These are phyloP conservation scores for Solanum corneliomulleri DNA, from an alignment of 257 asterid genomes.

Conservation along the genomic window DNA sequence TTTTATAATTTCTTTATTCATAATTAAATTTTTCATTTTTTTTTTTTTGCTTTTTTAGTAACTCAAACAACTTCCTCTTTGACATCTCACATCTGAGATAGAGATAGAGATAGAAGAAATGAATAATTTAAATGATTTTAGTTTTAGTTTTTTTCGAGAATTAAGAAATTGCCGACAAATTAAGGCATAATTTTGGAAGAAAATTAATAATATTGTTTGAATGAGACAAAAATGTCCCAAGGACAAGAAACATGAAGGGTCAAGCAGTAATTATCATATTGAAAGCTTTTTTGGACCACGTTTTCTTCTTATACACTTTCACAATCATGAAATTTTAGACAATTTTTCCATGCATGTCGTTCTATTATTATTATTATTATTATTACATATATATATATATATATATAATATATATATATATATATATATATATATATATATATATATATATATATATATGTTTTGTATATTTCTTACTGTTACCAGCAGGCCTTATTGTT, in stretches of 20 bases:
- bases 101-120: background rate
- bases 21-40: fast-evolving
- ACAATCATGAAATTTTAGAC: background rate
- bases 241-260: background rate
- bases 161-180: conserved; percentile 23
- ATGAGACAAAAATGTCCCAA: conserved; percentile 3
- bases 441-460: background rate
- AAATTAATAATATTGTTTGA: background rate
- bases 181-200: conserved; percentile 3
- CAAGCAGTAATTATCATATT: conserved; percentile 18
- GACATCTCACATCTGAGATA: background rate
- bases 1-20: too few relatives aligned
- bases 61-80: too few relatives aligned
- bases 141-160: background rate
- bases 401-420: too few relatives aligned
- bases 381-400: too few relatives aligned
- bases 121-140: background rate
- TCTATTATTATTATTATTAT: background rate
- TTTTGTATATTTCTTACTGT: background rate
- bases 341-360: background rate
- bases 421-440: too few relatives aligned
- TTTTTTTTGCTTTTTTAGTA: too few relatives aligned
- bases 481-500: background rate
- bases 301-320: background rate
- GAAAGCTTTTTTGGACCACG: conserved; percentile 5